Evolutionary conservation across 495 filamentous ascomycete genomes (phyloP).

Genomic region (Podospora appendiculata): DNA sequence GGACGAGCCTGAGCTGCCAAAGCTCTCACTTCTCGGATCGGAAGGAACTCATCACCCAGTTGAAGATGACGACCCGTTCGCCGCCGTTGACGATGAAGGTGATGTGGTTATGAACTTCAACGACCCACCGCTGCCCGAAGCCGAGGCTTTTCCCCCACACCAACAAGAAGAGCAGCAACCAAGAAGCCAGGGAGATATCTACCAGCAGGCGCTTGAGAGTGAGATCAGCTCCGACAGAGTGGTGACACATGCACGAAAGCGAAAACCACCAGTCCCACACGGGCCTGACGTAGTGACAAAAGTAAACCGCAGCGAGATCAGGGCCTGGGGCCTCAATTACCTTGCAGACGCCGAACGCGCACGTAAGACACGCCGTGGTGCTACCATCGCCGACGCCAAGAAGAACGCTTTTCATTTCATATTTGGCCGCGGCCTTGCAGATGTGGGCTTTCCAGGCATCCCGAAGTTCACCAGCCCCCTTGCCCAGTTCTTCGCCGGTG

Average conservation of each 20-base stretch:
- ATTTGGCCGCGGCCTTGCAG: conserved; percentile 35
- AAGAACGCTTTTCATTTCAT: conserved; percentile 35
- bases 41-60: background rate
- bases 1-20: conserved; percentile 32
- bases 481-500: conserved; percentile 28
- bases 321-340: conserved; percentile 54
- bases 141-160: background rate
- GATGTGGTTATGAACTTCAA: conserved; percentile 14
- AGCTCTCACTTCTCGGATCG: conserved; percentile 13
- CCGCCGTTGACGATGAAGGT: conserved; percentile 8
- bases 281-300: conserved; percentile 35
- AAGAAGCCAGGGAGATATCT: too few species aligned
- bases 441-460: conserved; percentile 23
- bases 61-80: conserved; percentile 1
- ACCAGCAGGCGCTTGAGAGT: too few species aligned
- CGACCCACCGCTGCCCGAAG: conserved; percentile 3
- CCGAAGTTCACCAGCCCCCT: conserved; percentile 27
- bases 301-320: conserved; percentile 48
- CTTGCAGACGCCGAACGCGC: conserved; percentile 42
- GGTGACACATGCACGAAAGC: conserved; percentile 16
- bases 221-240: conserved; percentile 6
- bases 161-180: background rate
- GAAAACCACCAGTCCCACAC: conserved; percentile 17
- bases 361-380: conserved; percentile 3
- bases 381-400: conserved; percentile 28